Evolutionary conservation across 345 rosid genomes (phyloP).

Genomic region (Rhodomyrtus tomentosa): DNA sequence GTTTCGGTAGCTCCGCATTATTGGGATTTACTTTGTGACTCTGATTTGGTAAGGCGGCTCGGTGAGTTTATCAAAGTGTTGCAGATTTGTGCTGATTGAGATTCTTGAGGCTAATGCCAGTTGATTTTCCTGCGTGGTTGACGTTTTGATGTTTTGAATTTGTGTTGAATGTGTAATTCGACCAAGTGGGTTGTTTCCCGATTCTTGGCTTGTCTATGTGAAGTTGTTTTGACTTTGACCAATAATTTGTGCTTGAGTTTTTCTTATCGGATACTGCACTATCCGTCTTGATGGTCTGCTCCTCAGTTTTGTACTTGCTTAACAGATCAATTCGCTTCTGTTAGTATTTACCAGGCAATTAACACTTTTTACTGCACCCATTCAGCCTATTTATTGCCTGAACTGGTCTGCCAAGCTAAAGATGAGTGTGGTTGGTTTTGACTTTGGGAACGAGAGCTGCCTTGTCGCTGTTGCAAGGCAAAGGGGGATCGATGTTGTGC

Average conservation of each 20-base stretch:
- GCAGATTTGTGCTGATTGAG: not conserved
- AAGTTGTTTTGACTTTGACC: not conserved
- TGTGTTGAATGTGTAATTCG: not conserved
- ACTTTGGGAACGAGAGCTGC: constrained; percentile 92
- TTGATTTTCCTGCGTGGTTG: not conserved
- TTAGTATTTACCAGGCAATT: not conserved
- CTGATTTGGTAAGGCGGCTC: not conserved
- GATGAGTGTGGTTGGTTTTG: constrained; percentile 99
- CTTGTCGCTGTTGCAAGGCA: constrained; percentile 98
- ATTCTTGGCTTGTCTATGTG: not conserved
- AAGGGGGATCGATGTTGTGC: constrained; percentile 97
- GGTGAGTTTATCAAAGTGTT: not conserved
- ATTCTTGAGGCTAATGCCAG: not conserved
- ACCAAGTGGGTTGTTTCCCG: not conserved
- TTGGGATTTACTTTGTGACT: not conserved
- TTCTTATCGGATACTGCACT: not conserved
- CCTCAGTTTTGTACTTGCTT: not conserved
- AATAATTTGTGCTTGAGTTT: not conserved
- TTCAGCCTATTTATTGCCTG: not conserved
- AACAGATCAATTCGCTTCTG: not conserved
- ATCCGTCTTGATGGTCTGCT: not conserved
- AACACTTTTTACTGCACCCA: not conserved
- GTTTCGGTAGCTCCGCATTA: not conserved
- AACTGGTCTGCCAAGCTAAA: not conserved
- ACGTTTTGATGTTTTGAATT: not conserved